Base-by-base conservation (phyloP, 23 red algal genomes). In the Agarophyton chilense region DNA sequence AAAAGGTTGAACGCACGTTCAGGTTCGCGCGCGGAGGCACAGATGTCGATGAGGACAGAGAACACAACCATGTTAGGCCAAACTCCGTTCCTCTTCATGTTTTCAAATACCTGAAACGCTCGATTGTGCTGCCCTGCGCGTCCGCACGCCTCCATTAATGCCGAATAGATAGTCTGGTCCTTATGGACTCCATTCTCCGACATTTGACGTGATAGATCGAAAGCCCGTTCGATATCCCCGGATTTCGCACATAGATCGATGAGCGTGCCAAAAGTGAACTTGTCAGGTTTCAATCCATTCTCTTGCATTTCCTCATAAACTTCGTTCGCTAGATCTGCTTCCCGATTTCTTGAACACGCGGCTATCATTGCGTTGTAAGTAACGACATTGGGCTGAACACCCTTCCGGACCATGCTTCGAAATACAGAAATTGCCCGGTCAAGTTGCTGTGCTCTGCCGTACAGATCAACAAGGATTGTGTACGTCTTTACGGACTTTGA, bases 131-230 rank as follows among this genome's bases (percentile, higher is more conserved):
- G 77, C 67, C 82, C 39, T 41, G 77, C 79, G 21, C 96, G 51
- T 58, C 83, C 74, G 65, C 77, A 94, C 22, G 88, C 96, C 52
- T 93, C 96, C 21, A 98, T 92, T 38, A 98, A 83, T 14, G 96
- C 92, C 42, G 90, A 88, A 63, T 87, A 98, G 24, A 88, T 87
- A 32, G 91, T 91, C 16, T 90, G 70, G 81, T 98, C 96, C 61
- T 87, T 92, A 43, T 17, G 11, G 45, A 98, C 67, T 5, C 79
- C 77, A 52, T 89, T 90, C 29, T 8, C 34, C 36, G 40, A 64
- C 94, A 96, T 96, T 61, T 67, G 71, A 25, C 66, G 31, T 0
- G 86, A 87, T 58, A 94, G 45, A 38, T 83, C 77, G 39, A 98
- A 95, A n/a, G 96, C 96, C 2, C 34, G 61, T 32, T 94, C 73